Conservation (phyloP, 345 rosid genomes). For the Eucalyptus rudis region DNA sequence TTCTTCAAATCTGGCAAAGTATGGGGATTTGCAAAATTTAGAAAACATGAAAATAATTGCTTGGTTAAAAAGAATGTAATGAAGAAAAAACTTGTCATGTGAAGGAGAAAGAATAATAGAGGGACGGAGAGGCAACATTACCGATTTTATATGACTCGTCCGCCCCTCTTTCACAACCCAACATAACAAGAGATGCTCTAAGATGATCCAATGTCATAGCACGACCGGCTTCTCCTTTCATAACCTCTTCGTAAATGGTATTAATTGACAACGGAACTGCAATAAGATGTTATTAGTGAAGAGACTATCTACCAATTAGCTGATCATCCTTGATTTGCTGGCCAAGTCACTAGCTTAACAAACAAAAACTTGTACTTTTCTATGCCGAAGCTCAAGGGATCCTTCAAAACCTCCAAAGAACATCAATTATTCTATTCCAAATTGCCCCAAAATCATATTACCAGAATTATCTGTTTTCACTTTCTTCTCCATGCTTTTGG, state of each 20-base stretch:
- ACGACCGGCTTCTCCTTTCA: slow-evolving; percentile 65
- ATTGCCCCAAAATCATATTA: slow-evolving; percentile 1
- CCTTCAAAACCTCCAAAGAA: background rate
- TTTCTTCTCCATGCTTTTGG: slow-evolving; percentile 59
- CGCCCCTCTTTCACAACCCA: slow-evolving; percentile 31
- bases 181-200: slow-evolving; percentile 38
- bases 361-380: background rate
- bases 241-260: slow-evolving; percentile 73
- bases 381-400: background rate
- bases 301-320: background rate
- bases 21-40: background rate
- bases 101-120: background rate
- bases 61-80: background rate
- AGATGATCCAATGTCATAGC: slow-evolving; percentile 63
- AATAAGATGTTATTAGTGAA: background rate
- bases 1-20: slow-evolving; percentile 46
- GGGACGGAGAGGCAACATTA: slow-evolving; percentile 3
- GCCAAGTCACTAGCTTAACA: background rate
- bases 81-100: background rate
- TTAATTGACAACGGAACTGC: slow-evolving; percentile 55
- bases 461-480: slow-evolving; percentile 61
- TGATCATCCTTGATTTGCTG: background rate
- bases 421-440: background rate
- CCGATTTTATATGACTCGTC: slow-evolving; percentile 49
- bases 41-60: background rate